Evolutionary conservation across 805 yeast species (phyloP).

Genomic region (Kuraishia floccosa): DNA sequence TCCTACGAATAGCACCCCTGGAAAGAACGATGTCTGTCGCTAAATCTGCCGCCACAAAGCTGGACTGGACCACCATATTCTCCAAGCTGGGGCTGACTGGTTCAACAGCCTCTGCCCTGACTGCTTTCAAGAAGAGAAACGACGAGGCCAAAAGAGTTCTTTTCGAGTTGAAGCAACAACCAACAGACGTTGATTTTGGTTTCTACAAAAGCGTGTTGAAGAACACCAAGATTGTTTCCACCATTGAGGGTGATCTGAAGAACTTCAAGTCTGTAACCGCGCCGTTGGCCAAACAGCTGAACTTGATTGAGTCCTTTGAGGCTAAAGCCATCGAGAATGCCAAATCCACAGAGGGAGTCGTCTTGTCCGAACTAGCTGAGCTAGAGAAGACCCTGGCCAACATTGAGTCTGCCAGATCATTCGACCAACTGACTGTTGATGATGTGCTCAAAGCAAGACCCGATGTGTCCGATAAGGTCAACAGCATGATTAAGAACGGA

Average conservation of each 20-base stretch:
- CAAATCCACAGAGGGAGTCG: conserved; percentile 82
- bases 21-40: conserved; percentile 12
- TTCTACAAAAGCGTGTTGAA: conserved; percentile 72
- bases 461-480: conserved; percentile 92
- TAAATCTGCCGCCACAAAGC: conserved; percentile 66
- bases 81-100: conserved; percentile 88
- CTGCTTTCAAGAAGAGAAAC: conserved; percentile 95
- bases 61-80: conserved; percentile 92
- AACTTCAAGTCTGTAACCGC: conserved; percentile 75
- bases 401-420: conserved; percentile 95
- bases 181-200: conserved; percentile 70
- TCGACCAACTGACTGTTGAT: conserved; percentile 92
- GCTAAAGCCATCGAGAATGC: conserved; percentile 94
- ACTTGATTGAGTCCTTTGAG: conserved; percentile 89
- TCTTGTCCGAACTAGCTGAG: conserved; percentile 73
- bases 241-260: conserved; percentile 67
- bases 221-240: conserved; percentile 69
- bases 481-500: conserved; percentile 91
- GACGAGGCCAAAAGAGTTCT: conserved; percentile 91
- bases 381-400: conserved; percentile 82
- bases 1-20: background rate
- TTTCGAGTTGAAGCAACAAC: conserved; percentile 58
- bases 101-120: conserved; percentile 75
- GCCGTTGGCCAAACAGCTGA: conserved; percentile 82
- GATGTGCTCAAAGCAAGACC: conserved; percentile 95